phyloP scores from a whole-genome alignment of 192 early-diverging fungal genomes.

The Pilobolus umbonatus region DNA sequence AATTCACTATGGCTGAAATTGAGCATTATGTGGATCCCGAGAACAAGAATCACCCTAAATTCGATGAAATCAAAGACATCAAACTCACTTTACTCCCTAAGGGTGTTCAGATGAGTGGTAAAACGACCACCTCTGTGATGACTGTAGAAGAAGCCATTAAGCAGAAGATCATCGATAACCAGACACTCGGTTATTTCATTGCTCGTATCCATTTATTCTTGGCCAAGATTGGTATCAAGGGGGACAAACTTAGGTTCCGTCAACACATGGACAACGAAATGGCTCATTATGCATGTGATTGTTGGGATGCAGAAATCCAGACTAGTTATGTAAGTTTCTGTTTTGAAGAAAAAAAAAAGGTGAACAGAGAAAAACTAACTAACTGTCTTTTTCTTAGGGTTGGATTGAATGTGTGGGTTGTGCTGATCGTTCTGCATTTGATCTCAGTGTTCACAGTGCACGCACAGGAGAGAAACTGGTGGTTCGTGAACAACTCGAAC shows the following conservation, averaged over 20 bases:
- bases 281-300: constrained; percentile 98
- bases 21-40: constrained; percentile 98
- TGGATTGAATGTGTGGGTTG: constrained; percentile 99
- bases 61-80: constrained; percentile 78
- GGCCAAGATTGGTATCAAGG: constrained; percentile 84
- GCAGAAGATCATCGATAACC: constrained; percentile 84
- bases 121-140: constrained; percentile 62
- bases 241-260: constrained; percentile 84
- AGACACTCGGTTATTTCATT: constrained; percentile 98
- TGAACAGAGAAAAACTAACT: background rate
- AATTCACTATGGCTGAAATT: constrained; percentile 99
- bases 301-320: constrained; percentile 98
- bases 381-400: constrained; percentile 49
- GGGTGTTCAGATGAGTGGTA: constrained; percentile 71
- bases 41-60: constrained; percentile 90
- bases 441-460: constrained; percentile 86
- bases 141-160: constrained; percentile 90
- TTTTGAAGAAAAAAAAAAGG: background rate
- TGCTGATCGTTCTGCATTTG: constrained; percentile 97
- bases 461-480: constrained; percentile 90
- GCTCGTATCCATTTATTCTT: constrained; percentile 93
- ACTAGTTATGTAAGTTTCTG: constrained; percentile 65
- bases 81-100: constrained; percentile 75
- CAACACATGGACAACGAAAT: constrained; percentile 99
- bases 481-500: constrained; percentile 82